Conservation (phyloP, 129 eudicot species). For the Centrapalus pauciflorus region DNA sequence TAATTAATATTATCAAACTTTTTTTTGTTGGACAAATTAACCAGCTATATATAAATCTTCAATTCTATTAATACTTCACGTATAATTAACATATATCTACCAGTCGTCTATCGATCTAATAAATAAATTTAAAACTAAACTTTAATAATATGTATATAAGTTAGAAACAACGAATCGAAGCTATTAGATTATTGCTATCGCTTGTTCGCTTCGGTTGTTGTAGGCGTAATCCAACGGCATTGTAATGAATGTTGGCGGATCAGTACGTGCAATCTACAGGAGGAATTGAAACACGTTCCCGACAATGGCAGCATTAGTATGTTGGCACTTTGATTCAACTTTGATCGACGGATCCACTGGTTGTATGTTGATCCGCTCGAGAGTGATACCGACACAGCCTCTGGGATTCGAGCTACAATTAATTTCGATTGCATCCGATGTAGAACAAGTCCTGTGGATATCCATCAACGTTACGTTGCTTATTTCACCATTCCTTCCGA, state of each 20-base stretch:
- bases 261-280: background rate
- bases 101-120: too few species aligned
- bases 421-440: background rate
- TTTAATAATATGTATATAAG: too few species aligned
- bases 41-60: too few species aligned
- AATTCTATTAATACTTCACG: too few species aligned
- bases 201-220: background rate
- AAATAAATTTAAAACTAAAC: too few species aligned
- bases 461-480: slow-evolving; percentile 6
- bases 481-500: slow-evolving; percentile 18
- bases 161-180: background rate
- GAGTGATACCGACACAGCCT: slow-evolving; percentile 14
- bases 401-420: background rate
- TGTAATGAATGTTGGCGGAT: background rate
- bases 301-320: background rate
- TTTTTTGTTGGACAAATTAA: too few species aligned
- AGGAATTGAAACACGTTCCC: slow-evolving; percentile 11
- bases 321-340: background rate
- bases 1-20: too few species aligned
- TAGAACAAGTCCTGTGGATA: slow-evolving; percentile 21
- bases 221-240: slow-evolving; percentile 2
- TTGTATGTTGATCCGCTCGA: background rate
- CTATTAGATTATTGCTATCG: background rate
- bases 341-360: background rate
- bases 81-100: too few species aligned